Conservation (phyloP, 495 filamentous ascomycete species). For the Penicillium argentinense region DNA sequence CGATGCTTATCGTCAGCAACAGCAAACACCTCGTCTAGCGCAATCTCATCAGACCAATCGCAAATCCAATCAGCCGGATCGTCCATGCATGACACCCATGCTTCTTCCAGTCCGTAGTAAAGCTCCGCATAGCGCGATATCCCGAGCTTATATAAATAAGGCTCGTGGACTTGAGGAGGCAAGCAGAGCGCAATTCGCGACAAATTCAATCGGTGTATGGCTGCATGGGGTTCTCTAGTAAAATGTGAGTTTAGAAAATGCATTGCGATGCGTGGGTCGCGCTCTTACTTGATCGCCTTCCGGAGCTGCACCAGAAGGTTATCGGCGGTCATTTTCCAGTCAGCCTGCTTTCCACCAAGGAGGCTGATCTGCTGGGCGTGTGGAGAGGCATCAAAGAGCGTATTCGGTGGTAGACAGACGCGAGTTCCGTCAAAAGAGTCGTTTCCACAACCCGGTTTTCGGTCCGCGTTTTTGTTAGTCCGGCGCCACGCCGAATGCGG, state of each 20-base stretch:
- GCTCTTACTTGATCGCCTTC: conserved; percentile 6
- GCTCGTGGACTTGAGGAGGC: conserved; percentile 2
- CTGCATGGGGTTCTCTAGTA: conserved; percentile 15
- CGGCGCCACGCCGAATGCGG: not conserved
- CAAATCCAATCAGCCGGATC: conserved; percentile 18
- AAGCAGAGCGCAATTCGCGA: conserved; percentile 13
- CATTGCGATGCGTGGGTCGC: too few species aligned
- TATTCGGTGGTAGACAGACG: not conserved
- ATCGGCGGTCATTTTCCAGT: conserved; percentile 7
- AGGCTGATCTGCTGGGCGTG: not conserved
- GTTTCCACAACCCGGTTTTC: not conserved
- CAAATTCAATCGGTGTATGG: conserved; percentile 15
- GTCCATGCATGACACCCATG: conserved; percentile 12
- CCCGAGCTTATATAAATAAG: conserved; percentile 7
- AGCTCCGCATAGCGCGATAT: conserved; percentile 17
- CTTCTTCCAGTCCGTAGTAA: conserved; percentile 11
- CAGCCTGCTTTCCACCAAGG: not conserved
- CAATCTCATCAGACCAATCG: not conserved
- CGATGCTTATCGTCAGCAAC: conserved; percentile 1
- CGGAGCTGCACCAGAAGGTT: conserved; percentile 11
- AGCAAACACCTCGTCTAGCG: not conserved
- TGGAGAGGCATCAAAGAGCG: not conserved
- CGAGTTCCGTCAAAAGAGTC: not conserved
- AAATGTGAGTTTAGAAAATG: not conserved
- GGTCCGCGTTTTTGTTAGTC: conserved; percentile 1